phyloP scores from a whole-genome alignment of 2,329 filamentous ascomycete genomes.

The Biscogniauxia sp. region DNA sequence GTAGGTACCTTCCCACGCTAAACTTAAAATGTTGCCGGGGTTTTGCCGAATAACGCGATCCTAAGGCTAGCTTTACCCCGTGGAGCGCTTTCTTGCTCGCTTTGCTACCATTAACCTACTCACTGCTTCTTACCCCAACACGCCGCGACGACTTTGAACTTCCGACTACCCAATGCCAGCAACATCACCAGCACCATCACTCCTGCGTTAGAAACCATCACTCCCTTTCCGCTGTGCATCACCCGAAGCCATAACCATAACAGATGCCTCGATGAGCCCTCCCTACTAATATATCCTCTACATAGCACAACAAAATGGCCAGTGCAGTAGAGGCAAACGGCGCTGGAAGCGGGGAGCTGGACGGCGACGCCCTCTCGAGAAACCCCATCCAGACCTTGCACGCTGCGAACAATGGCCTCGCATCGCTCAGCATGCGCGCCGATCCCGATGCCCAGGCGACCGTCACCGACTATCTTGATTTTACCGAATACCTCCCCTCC shows the following conservation, averaged over 20 bases:
- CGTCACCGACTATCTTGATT: conserved; percentile 69
- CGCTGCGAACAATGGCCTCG: conserved; percentile 37
- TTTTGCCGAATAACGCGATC: not conserved
- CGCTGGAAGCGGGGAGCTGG: conserved; percentile 21
- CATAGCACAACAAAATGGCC: not conserved
- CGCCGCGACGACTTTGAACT: not conserved
- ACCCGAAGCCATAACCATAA: not conserved
- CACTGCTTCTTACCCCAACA: not conserved
- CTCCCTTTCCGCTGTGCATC: not conserved
- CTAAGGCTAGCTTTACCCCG: not conserved
- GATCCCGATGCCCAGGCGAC: conserved; percentile 68
- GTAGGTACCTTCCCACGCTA: not conserved
- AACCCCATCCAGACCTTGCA: conserved; percentile 34
- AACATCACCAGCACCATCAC: not conserved
- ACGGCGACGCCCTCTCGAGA: conserved; percentile 34
- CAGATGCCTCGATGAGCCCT: not conserved
- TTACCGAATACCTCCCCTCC: conserved; percentile 66
- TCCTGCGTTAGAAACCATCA: not conserved
- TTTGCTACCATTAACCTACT: not conserved
- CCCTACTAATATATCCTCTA: not conserved
- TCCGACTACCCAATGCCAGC: not conserved
- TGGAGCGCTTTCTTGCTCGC: not conserved
- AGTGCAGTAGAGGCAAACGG: not conserved
- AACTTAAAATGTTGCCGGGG: not conserved
- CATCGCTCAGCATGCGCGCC: conserved; percentile 49